Conservation (phyloP, 2,329 filamentous ascomycete species). For the Paradendryphiella salina region DNA sequence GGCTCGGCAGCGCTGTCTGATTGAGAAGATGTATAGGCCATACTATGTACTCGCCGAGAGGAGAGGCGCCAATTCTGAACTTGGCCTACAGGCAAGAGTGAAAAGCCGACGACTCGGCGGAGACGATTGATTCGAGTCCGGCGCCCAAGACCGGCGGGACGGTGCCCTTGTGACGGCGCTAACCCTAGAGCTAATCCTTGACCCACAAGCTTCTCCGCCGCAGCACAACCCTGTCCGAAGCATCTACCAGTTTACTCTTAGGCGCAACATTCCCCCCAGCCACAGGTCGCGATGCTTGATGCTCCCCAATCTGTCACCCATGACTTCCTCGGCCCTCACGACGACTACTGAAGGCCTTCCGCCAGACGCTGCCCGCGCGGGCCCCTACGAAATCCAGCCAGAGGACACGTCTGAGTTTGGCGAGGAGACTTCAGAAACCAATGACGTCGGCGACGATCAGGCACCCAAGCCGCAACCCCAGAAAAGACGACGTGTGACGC, state of each 20-base stretch:
- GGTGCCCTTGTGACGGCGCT: constrained; percentile 30
- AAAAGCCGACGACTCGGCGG: constrained; percentile 37
- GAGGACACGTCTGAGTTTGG: constrained; percentile 38
- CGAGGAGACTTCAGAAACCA: constrained; percentile 40
- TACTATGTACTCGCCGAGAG: constrained; percentile 12
- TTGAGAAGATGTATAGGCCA: background rate
- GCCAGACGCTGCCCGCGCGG: constrained; percentile 33
- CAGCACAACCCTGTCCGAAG: constrained; percentile 30
- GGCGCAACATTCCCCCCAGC: constrained; percentile 36
- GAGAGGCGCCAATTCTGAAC: constrained; percentile 6
- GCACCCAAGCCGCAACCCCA: constrained; percentile 44
- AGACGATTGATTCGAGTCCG: constrained; percentile 31
- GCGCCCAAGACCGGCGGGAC: constrained; percentile 35
- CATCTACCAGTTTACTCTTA: constrained; percentile 38
- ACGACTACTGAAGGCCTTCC: constrained; percentile 38
- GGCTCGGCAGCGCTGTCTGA: background rate
- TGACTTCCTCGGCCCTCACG: constrained; percentile 43
- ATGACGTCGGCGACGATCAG: constrained; percentile 41
- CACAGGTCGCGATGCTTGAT: constrained; percentile 26
- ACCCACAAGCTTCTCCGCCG: constrained; percentile 35
- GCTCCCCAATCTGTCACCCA: constrained; percentile 38
- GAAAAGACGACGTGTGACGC: constrained; percentile 50
- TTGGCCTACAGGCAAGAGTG: constrained; percentile 18
- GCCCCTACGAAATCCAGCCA: constrained; percentile 33
- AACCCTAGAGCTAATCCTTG: constrained; percentile 38